These are phyloP conservation scores for Venturia nashicola DNA, from an alignment of 2,329 filamentous ascomycete species.

Conservation along the genomic window DNA sequence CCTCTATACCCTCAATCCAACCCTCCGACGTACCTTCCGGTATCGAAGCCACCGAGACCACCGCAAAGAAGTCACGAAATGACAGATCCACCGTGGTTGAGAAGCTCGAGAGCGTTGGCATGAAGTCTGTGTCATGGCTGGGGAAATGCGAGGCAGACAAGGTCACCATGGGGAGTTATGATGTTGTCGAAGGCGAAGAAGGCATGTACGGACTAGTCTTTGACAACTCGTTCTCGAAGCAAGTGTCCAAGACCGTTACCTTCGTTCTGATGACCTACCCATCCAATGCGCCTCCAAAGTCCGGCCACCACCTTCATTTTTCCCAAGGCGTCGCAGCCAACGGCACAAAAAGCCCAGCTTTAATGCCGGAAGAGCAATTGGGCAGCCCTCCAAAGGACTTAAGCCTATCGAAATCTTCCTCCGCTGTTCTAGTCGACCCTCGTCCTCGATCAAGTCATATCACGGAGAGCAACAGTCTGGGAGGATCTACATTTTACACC, in stretches of 20 bases:
- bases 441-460: slow-evolving; percentile 26
- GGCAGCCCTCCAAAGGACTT: slow-evolving; percentile 34
- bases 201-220: slow-evolving; percentile 96
- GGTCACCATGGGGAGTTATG: slow-evolving; percentile 79
- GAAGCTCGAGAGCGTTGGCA: slow-evolving; percentile 48
- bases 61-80: slow-evolving; percentile 41
- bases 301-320: slow-evolving; percentile 54
- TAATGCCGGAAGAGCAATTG: slow-evolving; percentile 33
- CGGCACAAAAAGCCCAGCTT: slow-evolving; percentile 28
- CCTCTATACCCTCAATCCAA: slow-evolving; percentile 24
- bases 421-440: slow-evolving; percentile 23
- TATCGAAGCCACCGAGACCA: slow-evolving; percentile 38
- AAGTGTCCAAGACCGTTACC: slow-evolving; percentile 78
- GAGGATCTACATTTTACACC: slow-evolving; percentile 54
- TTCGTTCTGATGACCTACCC: slow-evolving; percentile 93
- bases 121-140: slow-evolving; percentile 61
- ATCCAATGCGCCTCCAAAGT: slow-evolving; percentile 64
- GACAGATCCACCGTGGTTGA: slow-evolving; percentile 59
- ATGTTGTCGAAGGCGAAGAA: slow-evolving; percentile 60
- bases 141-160: slow-evolving; percentile 96
- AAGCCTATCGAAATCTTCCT: slow-evolving; percentile 5
- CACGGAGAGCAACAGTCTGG: slow-evolving; percentile 16
- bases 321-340: slow-evolving; percentile 41
- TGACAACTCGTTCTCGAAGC: slow-evolving; percentile 98
- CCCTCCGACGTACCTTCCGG: slow-evolving; percentile 24